A percentile compares a stretch with the other conserved stretches of the same genome.
Evolutionary conservation across 495 filamentous ascomycete species (phyloP).

Genomic region (Lasiosphaeria miniovina): DNA sequence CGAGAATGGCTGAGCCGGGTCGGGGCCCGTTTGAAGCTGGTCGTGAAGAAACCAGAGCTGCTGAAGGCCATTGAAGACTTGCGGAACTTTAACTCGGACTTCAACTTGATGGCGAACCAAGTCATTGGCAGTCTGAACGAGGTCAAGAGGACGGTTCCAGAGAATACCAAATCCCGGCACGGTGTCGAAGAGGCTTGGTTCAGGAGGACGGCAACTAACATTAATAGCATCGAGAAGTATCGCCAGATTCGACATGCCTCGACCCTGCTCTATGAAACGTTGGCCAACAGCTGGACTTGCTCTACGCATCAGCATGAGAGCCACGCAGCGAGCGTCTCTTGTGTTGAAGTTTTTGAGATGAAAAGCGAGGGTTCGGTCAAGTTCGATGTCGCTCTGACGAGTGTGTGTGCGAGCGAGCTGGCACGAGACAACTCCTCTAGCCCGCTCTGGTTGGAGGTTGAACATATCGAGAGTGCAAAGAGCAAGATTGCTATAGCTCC

Average conservation of each 20-base stretch:
- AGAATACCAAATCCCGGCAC: not conserved
- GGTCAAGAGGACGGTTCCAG: too few relatives aligned
- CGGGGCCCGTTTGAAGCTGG: slow-evolving; percentile 4
- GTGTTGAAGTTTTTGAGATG: not conserved
- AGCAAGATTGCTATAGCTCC: not conserved
- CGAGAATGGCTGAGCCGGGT: slow-evolving; percentile 3
- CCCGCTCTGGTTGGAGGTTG: not conserved
- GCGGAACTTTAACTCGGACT: slow-evolving; percentile 3
- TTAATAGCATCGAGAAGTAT: not conserved
- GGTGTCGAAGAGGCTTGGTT: not conserved
- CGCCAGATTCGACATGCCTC: not conserved
- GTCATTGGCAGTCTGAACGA: slow-evolving; percentile 1
- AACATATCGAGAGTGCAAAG: not conserved
- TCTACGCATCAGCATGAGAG: not conserved
- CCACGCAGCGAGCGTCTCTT: not conserved
- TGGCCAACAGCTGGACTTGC: not conserved
- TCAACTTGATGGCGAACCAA: slow-evolving; percentile 4
- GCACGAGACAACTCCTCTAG: not conserved
- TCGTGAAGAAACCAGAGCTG: slow-evolving; percentile 3
- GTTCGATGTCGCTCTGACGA: not conserved
- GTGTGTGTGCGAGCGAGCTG: not conserved
- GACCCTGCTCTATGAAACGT: not conserved
- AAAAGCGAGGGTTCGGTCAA: not conserved
- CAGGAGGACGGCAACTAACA: not conserved
- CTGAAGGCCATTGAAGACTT: slow-evolving; percentile 7